Evolutionary conservation across 2,329 filamentous ascomycete species (phyloP).

Genomic region (Aureobasidium sp.): DNA sequence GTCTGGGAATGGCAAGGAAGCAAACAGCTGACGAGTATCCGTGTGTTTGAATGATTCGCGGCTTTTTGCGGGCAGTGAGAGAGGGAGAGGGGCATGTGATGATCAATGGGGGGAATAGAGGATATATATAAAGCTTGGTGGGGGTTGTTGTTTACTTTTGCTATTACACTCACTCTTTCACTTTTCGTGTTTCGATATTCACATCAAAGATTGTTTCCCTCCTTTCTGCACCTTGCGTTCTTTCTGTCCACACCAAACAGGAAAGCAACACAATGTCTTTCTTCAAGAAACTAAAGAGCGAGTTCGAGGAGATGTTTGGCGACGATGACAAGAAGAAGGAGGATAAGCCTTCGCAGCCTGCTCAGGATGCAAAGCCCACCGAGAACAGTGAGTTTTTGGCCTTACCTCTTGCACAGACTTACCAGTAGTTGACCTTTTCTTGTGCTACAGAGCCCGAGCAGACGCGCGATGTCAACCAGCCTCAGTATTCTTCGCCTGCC

Average conservation of each 20-base stretch:
- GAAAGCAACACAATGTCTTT: slow-evolving; percentile 31
- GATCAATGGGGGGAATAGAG: neutral
- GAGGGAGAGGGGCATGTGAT: neutral
- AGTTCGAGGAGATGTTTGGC: slow-evolving; percentile 32
- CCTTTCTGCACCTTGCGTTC: neutral
- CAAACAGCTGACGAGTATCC: neutral
- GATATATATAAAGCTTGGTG: slow-evolving; percentile 4
- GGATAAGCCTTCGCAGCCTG: slow-evolving; percentile 16
- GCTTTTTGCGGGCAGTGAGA: neutral
- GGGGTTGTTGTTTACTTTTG: neutral
- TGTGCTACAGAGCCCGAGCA: neutral
- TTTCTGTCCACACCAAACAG: neutral
- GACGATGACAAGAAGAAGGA: slow-evolving; percentile 25
- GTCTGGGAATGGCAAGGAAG: too few species aligned
- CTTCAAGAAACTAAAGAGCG: slow-evolving; percentile 39
- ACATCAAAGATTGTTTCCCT: neutral
- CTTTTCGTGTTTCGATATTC: neutral
- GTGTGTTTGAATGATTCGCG: neutral
- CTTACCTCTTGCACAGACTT: neutral
- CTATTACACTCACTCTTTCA: neutral
- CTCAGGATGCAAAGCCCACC: slow-evolving; percentile 17
- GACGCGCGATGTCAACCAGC: neutral
- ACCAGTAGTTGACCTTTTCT: neutral
- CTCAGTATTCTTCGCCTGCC: slow-evolving; percentile 1
- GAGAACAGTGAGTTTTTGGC: neutral